These are phyloP conservation scores for Mortierella sp. DNA, from an alignment of 371 early-diverging fungal species.

Conservation along the genomic window DNA sequence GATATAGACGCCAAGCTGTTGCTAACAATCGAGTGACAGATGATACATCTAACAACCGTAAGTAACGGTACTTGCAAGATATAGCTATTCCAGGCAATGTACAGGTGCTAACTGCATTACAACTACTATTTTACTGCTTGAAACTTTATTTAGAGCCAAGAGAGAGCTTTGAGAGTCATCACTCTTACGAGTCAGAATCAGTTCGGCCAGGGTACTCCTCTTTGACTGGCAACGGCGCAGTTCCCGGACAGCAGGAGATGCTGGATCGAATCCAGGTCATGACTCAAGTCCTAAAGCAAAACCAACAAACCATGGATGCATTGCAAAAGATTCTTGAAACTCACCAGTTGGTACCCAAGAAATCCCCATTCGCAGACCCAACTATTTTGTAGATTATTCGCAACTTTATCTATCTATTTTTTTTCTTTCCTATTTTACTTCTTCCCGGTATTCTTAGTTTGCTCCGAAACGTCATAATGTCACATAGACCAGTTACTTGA, in stretches of 20 bases:
- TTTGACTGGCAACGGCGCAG: conserved; percentile 12
- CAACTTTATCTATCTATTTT: background rate
- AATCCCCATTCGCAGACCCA: conserved; percentile 45
- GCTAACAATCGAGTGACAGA: conserved; percentile 27
- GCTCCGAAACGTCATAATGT: background rate
- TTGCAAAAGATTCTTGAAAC: conserved; percentile 62
- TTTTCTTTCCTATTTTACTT: conserved; percentile 5
- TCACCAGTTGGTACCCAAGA: conserved; percentile 54
- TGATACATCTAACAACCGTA: conserved; percentile 28
- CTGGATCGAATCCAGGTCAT: conserved; percentile 62
- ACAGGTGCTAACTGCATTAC: background rate
- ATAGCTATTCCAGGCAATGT: background rate
- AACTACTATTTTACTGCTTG: background rate
- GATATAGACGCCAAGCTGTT: conserved; percentile 47
- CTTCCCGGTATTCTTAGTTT: background rate
- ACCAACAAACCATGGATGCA: conserved; percentile 67
- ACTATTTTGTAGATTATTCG: conserved; percentile 24
- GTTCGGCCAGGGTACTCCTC: conserved; percentile 34
- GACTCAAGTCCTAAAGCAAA: conserved; percentile 64
- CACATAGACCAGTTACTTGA: background rate
- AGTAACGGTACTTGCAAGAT: conserved; percentile 1
- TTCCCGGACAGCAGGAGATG: conserved; percentile 56
- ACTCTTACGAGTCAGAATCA: conserved; percentile 33
- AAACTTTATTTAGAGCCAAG: conserved; percentile 15
- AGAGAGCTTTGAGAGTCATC: conserved; percentile 48